These are phyloP conservation scores for Trichoderma atrobrunneum DNA, from an alignment of 2,329 filamentous ascomycete species.

Conservation along the genomic window DNA sequence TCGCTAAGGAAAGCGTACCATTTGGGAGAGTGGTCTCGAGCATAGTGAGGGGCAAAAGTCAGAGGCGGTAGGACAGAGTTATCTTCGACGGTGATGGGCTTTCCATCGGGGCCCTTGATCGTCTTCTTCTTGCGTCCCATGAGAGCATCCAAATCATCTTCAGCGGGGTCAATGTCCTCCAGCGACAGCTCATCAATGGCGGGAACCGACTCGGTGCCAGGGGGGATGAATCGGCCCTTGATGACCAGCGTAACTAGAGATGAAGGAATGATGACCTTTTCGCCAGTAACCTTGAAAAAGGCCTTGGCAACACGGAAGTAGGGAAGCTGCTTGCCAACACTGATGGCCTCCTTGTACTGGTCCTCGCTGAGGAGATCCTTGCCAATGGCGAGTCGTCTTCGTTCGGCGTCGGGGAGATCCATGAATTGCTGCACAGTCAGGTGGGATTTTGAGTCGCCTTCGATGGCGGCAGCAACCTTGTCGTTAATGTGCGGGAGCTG, in stretches of 20 bases:
- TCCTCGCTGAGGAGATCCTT: slow-evolving; percentile 67
- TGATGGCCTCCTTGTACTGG: slow-evolving; percentile 73
- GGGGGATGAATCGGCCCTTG: slow-evolving; percentile 90
- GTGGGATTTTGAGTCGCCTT: slow-evolving; percentile 73
- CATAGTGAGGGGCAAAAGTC: slow-evolving; percentile 86
- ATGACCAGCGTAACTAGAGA: slow-evolving; percentile 92
- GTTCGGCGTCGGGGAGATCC: slow-evolving; percentile 71
- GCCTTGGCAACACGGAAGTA: slow-evolving; percentile 82
- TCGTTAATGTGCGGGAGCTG: slow-evolving; percentile 87
- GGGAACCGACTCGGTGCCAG: slow-evolving; percentile 73
- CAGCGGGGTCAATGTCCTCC: slow-evolving; percentile 86
- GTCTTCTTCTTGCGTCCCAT: slow-evolving; percentile 72
- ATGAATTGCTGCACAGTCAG: slow-evolving; percentile 84
- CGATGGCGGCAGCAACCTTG: slow-evolving; percentile 61
- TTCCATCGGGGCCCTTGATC: slow-evolving; percentile 60
- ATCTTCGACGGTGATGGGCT: slow-evolving; percentile 55
- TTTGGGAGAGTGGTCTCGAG: slow-evolving; percentile 81
- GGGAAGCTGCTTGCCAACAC: slow-evolving; percentile 80
- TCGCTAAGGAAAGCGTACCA: slow-evolving; percentile 97
- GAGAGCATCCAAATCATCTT: slow-evolving; percentile 85
- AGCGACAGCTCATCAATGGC: slow-evolving; percentile 74
- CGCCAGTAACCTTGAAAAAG: slow-evolving; percentile 97
- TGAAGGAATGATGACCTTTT: slow-evolving; percentile 86
- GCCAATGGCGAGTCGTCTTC: slow-evolving; percentile 69
- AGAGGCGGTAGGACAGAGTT: slow-evolving; percentile 74